Evolutionary conservation across 1,139 yeast genomes (phyloP), one percentile per base, ranked within the genome.

Genomic region (Lodderomyces pseudojiufengensis): DNA sequence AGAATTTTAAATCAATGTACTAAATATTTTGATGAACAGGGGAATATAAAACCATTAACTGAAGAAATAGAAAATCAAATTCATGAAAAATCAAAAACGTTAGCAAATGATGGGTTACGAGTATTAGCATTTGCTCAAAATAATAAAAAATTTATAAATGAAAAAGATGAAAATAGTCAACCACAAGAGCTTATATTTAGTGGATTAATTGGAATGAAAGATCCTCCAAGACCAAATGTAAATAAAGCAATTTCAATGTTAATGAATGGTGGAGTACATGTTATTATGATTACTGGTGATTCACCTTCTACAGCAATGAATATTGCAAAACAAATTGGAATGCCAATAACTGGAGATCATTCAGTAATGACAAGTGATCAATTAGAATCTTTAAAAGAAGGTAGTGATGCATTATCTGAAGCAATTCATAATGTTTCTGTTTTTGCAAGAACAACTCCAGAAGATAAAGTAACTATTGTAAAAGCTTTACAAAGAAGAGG

Each of bases 271-370:
- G 96, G 97, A 35, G 97, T 92, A 28, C 95, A 87, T 55, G 88
- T 92, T 11, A 84, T 92, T 36, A 92, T 92, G 97, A 90, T 92
- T 48, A 92, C 98, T 13, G 98, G 98, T 48, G 98, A 92, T 59
- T 77, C 90, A 31, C 96, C 90, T 47, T 78, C 84, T 9, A 92
- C 98, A n/a, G 98, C 97, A 3, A 63, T 75, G 12, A 82, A 86
- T 45, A 88, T 94, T 57, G 98, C 97, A 3, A 76, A 74, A 43
- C 94, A 87, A 59, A 87, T 88, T 50, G 97, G 97, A 22, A 87
- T 92, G 73, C 95, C 95, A 2, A 69, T 86, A 31, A 65, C 75
- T 20, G 79, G 78, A 41, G 73, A 73, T 20, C 74, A 76, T 39
- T 74, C 86, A 27, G 87, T 88, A 24, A 67, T 92, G 61, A 82